These are phyloP conservation scores for Lachancea meyersii DNA, from an alignment of 805 yeast species.

Conservation along the genomic window DNA sequence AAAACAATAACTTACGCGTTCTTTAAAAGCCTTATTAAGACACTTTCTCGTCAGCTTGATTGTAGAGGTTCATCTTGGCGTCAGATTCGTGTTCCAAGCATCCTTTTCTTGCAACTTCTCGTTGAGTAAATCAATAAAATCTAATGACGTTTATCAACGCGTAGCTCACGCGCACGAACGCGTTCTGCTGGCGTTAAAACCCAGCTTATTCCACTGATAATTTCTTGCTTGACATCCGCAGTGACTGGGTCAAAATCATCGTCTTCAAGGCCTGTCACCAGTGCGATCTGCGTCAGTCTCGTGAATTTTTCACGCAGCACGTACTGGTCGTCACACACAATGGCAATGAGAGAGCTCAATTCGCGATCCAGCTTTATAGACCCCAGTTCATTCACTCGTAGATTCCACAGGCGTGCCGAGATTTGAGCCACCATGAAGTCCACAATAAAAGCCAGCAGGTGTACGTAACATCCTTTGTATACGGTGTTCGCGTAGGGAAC, in stretches of 20 bases:
- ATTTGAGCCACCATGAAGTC: conserved; percentile 48
- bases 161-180: conserved; percentile 49
- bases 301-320: conserved; percentile 70
- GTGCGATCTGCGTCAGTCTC: conserved; percentile 75
- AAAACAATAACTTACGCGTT: too few species aligned
- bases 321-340: conserved; percentile 67
- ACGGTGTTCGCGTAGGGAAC: conserved; percentile 59
- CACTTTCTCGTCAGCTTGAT: too few species aligned
- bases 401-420: conserved; percentile 61
- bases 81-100: too few species aligned
- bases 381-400: conserved; percentile 76
- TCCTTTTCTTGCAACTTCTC: too few species aligned
- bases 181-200: conserved; percentile 73
- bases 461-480: conserved; percentile 46
- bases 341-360: conserved; percentile 63
- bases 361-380: conserved; percentile 80
- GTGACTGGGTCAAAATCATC: conserved; percentile 38
- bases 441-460: conserved; percentile 45
- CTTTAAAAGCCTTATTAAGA: too few species aligned
- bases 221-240: conserved; percentile 36
- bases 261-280: conserved; percentile 77
- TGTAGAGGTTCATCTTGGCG: too few species aligned
- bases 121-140: too few species aligned
- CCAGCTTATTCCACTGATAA: conserved; percentile 50
- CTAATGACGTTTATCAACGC: conserved; percentile 37